Evolutionary conservation across 106 monocot species (phyloP).

Genomic region (Iris macrosiphon): DNA sequence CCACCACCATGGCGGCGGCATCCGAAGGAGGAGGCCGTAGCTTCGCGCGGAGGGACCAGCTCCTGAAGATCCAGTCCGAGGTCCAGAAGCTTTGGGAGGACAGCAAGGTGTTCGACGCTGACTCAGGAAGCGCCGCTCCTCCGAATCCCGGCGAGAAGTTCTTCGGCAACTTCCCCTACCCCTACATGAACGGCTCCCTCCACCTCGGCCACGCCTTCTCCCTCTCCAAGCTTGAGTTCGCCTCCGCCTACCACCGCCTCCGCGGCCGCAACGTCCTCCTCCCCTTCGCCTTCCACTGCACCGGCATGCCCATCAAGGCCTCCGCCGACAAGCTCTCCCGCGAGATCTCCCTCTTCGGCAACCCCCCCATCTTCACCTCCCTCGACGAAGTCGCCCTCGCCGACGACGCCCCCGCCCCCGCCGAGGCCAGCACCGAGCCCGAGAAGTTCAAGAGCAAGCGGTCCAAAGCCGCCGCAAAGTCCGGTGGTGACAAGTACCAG

Average conservation of each 20-base stretch:
- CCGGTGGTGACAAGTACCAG: slow-evolving; percentile 65
- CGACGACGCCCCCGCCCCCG: background rate
- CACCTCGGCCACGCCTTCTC: slow-evolving; percentile 84
- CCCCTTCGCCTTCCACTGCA: slow-evolving; percentile 95
- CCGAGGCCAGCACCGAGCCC: slow-evolving; percentile 31
- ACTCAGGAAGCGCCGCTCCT: slow-evolving; percentile 19
- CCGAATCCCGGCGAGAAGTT: slow-evolving; percentile 65
- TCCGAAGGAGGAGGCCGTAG: slow-evolving; percentile 44
- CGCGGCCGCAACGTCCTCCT: slow-evolving; percentile 75
- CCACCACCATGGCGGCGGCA: too few relatives aligned
- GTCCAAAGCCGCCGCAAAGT: slow-evolving; percentile 82
- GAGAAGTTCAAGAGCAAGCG: slow-evolving; percentile 87
- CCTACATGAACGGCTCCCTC: slow-evolving; percentile 90
- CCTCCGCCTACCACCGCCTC: slow-evolving; percentile 61
- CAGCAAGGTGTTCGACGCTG: slow-evolving; percentile 47
- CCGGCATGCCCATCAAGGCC: slow-evolving; percentile 96
- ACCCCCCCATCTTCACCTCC: slow-evolving; percentile 64
- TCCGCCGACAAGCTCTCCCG: slow-evolving; percentile 81
- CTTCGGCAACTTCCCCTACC: slow-evolving; percentile 95
- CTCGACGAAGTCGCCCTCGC: slow-evolving; percentile 33
- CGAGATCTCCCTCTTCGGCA: slow-evolving; percentile 55
- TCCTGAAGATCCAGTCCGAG: slow-evolving; percentile 55
- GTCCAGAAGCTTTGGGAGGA: slow-evolving; percentile 72
- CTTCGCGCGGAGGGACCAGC: slow-evolving; percentile 64
- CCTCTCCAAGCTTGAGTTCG: slow-evolving; percentile 79